Base-by-base conservation (phyloP, 345 rosid species). In the Brassica carinata region DNA sequence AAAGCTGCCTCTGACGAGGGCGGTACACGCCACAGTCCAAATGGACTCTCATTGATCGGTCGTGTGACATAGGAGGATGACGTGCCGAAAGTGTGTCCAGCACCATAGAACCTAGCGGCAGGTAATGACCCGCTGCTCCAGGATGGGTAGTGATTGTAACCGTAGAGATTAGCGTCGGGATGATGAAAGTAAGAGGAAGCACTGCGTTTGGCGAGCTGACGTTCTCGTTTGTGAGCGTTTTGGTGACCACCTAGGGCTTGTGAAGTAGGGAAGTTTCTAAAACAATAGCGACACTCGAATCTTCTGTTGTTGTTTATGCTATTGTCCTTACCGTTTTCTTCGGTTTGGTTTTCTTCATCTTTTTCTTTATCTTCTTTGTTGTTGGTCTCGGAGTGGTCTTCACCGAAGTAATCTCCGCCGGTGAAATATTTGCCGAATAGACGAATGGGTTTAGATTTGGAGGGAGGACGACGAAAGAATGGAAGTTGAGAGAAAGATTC, bases 401-500 rank as follows among this genome's bases (percentile, higher is more conserved):
- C 30, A 9, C 23, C 31, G 23, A 66, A 78, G 68, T 36, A 29
- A 65, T 67, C 83, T 67, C 74, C 78, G 14, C 29, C 57, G 27
- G 86, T 85, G 67, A 90, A 90, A 31, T 91, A 89, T 64, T 86
- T 80, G 26, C 96, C 96, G 76, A 91, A 91, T 70, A 91, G 92
- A 53, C 92, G 91, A 77, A 89, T 83, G 53, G 77, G 83, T 79
- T 68, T 79, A 74, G 31, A 53, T 58, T 78, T 86, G 67, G 66
- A 71, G 10, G 88, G 86, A 5, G 94, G 86, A 7, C 91, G 93
- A 57, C 93, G 92, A 68, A 86, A 87, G 79, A 92, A 88, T 11
- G 92, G 92, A 63, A 89, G 93, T 61, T 89, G 90, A 58, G 93
- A 87, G 85, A 89, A 88, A 27, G 91, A 88, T 74, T 88, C 85